phyloP scores from a whole-genome alignment of 225 moss, liverwort and hornwort species.

The Antitrichia curtipendula region DNA sequence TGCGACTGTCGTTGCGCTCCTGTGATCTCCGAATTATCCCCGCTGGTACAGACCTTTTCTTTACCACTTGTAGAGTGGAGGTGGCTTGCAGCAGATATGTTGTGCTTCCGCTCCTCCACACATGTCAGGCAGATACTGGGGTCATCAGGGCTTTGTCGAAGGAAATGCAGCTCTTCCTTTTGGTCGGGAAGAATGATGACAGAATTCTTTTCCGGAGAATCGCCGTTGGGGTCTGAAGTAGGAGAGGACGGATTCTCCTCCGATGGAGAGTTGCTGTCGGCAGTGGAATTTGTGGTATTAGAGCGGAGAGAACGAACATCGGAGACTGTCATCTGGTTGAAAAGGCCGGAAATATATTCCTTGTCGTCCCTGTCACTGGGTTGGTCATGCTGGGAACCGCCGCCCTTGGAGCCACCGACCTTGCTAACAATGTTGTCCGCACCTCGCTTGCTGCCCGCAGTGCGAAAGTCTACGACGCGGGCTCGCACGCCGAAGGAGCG shows the following conservation, averaged over 20 bases:
- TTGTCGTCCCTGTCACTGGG: background rate
- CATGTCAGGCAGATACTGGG: background rate
- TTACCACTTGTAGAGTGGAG: background rate
- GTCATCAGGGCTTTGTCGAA: background rate
- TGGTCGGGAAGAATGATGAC: background rate
- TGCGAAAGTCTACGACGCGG: constrained; percentile 53
- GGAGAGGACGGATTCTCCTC: background rate
- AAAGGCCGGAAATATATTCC: background rate
- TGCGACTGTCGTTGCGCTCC: background rate
- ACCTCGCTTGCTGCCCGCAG: constrained; percentile 14
- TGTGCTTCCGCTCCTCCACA: constrained; percentile 6
- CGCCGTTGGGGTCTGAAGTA: background rate
- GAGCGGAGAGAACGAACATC: background rate
- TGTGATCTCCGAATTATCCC: background rate
- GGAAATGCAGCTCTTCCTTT: background rate
- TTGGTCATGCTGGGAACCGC: background rate
- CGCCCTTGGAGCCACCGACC: background rate
- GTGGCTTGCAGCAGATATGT: background rate
- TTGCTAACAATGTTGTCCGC: background rate
- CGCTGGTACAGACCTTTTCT: background rate
- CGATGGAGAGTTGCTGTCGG: background rate
- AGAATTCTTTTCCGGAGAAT: background rate
- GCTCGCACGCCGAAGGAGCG: constrained; percentile 65
- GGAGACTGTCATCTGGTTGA: background rate
- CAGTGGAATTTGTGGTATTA: background rate